A percentile compares a stretch with the other conserved stretches of the same genome.
phyloP scores from a whole-genome alignment of 352 stramenopile species.

The Pythium rishiriense region DNA sequence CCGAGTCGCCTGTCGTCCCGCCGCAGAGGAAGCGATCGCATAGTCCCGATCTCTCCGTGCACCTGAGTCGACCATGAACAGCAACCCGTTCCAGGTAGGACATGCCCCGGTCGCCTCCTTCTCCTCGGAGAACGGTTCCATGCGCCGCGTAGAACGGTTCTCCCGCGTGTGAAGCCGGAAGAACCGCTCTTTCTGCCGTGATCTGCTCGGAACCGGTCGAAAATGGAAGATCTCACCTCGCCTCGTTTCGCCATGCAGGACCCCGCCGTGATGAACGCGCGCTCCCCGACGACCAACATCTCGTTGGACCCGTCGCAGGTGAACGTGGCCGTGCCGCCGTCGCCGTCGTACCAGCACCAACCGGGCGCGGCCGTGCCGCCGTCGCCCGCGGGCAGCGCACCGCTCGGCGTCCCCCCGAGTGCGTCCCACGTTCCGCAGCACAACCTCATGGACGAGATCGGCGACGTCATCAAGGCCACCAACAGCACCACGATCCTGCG shows the following conservation, averaged over 20 bases:
- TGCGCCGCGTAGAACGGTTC: neutral
- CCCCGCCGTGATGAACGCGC: constrained; percentile 28
- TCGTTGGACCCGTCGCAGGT: constrained; percentile 23
- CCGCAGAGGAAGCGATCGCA: neutral
- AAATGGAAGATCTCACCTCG: neutral
- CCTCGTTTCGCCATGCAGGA: constrained; percentile 12
- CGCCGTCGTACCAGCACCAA: constrained; percentile 40
- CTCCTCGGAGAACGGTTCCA: neutral
- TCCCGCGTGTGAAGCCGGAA: neutral
- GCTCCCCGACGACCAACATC: constrained; percentile 21
- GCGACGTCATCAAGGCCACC: constrained; percentile 78
- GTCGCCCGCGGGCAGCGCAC: constrained; percentile 15
- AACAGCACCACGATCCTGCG: constrained; percentile 81
- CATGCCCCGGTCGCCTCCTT: neutral
- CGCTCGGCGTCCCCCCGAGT: constrained; percentile 21
- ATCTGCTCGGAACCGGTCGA: neutral
- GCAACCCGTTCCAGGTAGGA: constrained; percentile 34
- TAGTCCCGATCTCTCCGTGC: neutral
- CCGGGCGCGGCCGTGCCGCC: constrained; percentile 22
- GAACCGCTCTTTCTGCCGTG: neutral
- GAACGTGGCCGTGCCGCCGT: constrained; percentile 40
- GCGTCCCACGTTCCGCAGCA: constrained; percentile 25
- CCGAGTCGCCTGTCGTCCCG: neutral
- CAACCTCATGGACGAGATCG: constrained; percentile 88
- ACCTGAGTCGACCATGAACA: constrained; percentile 22